Conservation (phyloP, 78 protist species). For the Chrysochromulina tobinii region DNA sequence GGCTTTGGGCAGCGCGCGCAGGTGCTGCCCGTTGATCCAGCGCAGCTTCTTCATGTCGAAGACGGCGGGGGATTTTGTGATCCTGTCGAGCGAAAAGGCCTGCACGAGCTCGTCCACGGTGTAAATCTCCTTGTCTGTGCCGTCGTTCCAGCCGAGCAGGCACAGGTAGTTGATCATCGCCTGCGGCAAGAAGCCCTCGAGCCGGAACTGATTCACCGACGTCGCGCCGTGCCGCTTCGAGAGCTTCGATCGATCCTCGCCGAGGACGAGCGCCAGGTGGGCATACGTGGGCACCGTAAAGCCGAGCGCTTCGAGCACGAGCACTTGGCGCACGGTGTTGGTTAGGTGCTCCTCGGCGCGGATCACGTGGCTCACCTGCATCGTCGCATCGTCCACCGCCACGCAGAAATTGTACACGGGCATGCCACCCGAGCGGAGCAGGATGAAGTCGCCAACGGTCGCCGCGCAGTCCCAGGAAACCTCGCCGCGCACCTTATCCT, state of each 20-base stretch:
- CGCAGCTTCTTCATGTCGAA: conserved; percentile 47
- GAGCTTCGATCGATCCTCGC: conserved; percentile 44
- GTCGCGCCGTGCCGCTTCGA: conserved; percentile 51
- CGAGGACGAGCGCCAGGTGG: conserved; percentile 48
- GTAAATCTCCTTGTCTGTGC: conserved; percentile 47
- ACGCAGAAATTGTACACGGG: conserved; percentile 49
- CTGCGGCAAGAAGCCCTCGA: conserved; percentile 10
- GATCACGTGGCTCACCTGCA: conserved; percentile 25
- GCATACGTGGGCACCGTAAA: conserved; percentile 30
- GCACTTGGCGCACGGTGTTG: conserved; percentile 46
- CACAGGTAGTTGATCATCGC: conserved; percentile 54
- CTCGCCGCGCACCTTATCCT: conserved; percentile 18
- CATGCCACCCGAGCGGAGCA: conserved; percentile 38
- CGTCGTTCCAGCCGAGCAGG: conserved; percentile 51
- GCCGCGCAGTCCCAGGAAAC: conserved; percentile 13
- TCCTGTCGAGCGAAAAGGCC: conserved; percentile 33
- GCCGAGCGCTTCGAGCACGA: conserved; percentile 42
- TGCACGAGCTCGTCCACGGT: conserved; percentile 23
- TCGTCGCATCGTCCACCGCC: conserved; percentile 45
- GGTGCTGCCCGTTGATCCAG: conserved; percentile 46
- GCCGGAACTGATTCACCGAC: conserved; percentile 36
- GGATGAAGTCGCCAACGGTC: conserved; percentile 50
- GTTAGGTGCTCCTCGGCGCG: conserved; percentile 58
- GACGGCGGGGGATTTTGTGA: conserved; percentile 37
- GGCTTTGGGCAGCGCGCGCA: conserved; percentile 1